phyloP scores from a whole-genome alignment of 2,329 filamentous ascomycete genomes.

The Sporothrix luriei region DNA sequence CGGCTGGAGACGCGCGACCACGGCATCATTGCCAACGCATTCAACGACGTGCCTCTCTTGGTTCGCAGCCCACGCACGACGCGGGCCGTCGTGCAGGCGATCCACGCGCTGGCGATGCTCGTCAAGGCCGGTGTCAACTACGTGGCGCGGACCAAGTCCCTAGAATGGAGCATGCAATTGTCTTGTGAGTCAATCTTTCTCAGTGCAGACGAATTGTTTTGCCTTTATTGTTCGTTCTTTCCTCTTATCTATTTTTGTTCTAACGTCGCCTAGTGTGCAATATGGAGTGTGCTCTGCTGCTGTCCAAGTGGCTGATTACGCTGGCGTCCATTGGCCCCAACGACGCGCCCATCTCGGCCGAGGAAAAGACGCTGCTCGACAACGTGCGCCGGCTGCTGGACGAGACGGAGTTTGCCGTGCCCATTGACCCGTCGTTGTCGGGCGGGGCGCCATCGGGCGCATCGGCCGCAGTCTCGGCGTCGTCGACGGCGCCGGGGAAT shows the following conservation, averaged over 20 bases:
- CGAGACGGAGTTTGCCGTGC: constrained; percentile 64
- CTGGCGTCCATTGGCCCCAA: constrained; percentile 55
- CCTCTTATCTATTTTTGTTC: too few relatives aligned
- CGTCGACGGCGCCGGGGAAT: constrained; percentile 45
- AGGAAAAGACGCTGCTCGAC: constrained; percentile 59
- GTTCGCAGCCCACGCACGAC: constrained; percentile 62
- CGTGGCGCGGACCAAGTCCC: constrained; percentile 62
- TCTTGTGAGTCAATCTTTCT: constrained; percentile 59
- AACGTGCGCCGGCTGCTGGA: constrained; percentile 62
- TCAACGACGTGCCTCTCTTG: constrained; percentile 61
- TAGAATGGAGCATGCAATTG: constrained; percentile 66
- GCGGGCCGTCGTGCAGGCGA: constrained; percentile 66
- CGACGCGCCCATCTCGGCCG: constrained; percentile 53
- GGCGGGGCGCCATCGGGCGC: constrained; percentile 7
- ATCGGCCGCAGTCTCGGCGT: constrained; percentile 30
- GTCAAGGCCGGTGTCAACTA: constrained; percentile 66
- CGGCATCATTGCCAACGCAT: constrained; percentile 60
- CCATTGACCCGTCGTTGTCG: constrained; percentile 57
- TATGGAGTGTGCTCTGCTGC: constrained; percentile 62
- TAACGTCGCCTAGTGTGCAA: constrained; percentile 54
- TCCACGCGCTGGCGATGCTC: constrained; percentile 68
- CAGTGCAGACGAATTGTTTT: too few relatives aligned
- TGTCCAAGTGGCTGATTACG: constrained; percentile 64
- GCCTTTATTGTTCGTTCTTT: too few relatives aligned
- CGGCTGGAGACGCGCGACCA: constrained; percentile 68